Evolutionary conservation across 176 grass and related monocot genomes (phyloP).

Genomic region (Lolium multiflorum): DNA sequence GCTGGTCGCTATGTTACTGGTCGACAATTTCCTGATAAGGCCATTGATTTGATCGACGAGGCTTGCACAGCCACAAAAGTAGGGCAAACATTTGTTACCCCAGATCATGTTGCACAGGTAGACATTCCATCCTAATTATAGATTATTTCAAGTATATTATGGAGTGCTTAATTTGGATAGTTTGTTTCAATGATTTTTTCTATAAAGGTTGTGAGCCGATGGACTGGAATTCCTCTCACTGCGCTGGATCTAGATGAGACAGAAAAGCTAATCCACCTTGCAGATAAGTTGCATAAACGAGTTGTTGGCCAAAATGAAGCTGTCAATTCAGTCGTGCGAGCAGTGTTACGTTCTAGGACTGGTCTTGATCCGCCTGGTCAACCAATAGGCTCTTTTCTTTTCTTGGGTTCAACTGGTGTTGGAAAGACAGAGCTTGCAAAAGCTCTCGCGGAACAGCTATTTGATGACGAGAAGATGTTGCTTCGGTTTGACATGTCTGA

Average conservation of each 20-base stretch:
- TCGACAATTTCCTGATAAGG: conserved; percentile 75
- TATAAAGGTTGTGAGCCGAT: conserved; percentile 1
- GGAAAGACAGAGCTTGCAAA: conserved; percentile 59
- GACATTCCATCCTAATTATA: background rate
- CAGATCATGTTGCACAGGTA: background rate
- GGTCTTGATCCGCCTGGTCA: conserved; percentile 38
- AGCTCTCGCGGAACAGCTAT: conserved; percentile 36
- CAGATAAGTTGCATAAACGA: conserved; percentile 36
- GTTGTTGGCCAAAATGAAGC: conserved; percentile 54
- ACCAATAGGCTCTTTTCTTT: conserved; percentile 41
- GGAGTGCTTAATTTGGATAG: background rate
- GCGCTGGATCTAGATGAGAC: conserved; percentile 23
- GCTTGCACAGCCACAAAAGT: background rate
- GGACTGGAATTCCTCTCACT: conserved; percentile 37
- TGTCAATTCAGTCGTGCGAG: conserved; percentile 16
- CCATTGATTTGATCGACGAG: conserved; percentile 92
- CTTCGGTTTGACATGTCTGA: conserved; percentile 50
- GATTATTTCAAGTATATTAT: background rate
- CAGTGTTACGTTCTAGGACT: conserved; percentile 38
- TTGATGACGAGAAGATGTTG: conserved; percentile 35
- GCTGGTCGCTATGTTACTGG: conserved; percentile 26
- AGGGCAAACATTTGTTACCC: background rate
- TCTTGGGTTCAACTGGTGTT: conserved; percentile 50
- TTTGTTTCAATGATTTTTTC: background rate
- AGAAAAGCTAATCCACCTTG: conserved; percentile 40